phyloP scores from a whole-genome alignment of 2,329 filamentous ascomycete species.

The Alternaria rosae region DNA sequence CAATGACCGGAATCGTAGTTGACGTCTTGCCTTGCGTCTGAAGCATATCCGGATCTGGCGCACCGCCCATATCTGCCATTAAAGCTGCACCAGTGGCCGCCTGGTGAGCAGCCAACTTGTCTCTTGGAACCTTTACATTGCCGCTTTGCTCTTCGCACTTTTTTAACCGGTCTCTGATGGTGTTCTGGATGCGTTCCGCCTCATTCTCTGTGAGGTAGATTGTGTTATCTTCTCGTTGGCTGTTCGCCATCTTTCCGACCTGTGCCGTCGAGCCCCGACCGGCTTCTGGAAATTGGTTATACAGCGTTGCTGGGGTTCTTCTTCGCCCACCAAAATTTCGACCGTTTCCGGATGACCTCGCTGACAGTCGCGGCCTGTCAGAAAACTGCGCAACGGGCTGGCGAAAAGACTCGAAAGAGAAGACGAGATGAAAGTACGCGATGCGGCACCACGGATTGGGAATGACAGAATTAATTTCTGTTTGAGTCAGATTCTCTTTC shows the following conservation, averaged over 20 bases:
- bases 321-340: not conserved
- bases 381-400: not conserved
- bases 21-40: conserved; percentile 24
- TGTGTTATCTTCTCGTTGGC: conserved; percentile 27
- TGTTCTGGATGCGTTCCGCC: conserved; percentile 34
- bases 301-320: not conserved
- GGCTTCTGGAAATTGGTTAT: not conserved
- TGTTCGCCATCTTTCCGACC: conserved; percentile 8
- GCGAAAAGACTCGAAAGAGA: not conserved
- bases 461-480: not conserved
- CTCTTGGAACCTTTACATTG: conserved; percentile 27
- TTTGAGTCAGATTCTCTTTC: not conserved
- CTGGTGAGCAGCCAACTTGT: conserved; percentile 30
- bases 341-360: not conserved
- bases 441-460: too few species aligned
- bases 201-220: conserved; percentile 40
- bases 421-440: not conserved
- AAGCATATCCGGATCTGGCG: conserved; percentile 30
- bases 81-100: conserved; percentile 40
- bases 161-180: conserved; percentile 26
- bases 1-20: conserved; percentile 30
- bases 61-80: conserved; percentile 42
- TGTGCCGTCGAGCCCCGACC: not conserved
- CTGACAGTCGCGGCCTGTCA: not conserved
- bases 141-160: conserved; percentile 26